Evolutionary conservation across 1,139 yeast species (phyloP).

Genomic region (Williopsis jadinii): DNA sequence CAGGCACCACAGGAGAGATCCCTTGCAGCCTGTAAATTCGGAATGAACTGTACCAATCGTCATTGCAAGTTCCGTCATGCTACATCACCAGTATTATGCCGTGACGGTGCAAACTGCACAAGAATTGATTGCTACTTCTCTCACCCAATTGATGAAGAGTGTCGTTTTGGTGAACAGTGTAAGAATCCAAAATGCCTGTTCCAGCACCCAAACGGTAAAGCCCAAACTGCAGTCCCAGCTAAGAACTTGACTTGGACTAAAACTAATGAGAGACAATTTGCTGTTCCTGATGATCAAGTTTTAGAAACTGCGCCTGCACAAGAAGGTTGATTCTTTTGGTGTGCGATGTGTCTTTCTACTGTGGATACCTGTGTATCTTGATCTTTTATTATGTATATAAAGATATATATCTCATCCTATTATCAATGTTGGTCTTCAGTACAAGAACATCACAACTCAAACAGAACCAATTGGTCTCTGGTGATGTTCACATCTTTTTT

Average conservation of each 20-base stretch:
- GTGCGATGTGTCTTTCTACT: too few species aligned
- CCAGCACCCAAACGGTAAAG: conserved; percentile 75
- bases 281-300: conserved; percentile 70
- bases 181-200: conserved; percentile 62
- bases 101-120: conserved; percentile 71
- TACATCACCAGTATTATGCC: conserved; percentile 61
- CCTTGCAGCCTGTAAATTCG: conserved; percentile 79
- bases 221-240: conserved; percentile 7
- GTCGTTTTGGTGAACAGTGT: conserved; percentile 76
- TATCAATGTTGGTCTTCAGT: too few species aligned
- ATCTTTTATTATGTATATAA: too few species aligned
- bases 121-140: conserved; percentile 76
- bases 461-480: too few species aligned
- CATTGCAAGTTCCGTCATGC: conserved; percentile 86
- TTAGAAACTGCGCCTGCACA: conserved; percentile 63
- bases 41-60: conserved; percentile 64
- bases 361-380: too few species aligned
- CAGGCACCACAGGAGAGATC: conserved; percentile 34
- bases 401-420: too few species aligned
- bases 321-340: conserved; percentile 8
- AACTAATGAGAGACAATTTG: conserved; percentile 60
- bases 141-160: conserved; percentile 72
- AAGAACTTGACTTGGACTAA: conserved; percentile 20
- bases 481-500: too few species aligned
- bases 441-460: too few species aligned